These are phyloP conservation scores for Termitomyces sp. DNA, from an alignment of 768 basidiomycete species.

Conservation along the genomic window DNA sequence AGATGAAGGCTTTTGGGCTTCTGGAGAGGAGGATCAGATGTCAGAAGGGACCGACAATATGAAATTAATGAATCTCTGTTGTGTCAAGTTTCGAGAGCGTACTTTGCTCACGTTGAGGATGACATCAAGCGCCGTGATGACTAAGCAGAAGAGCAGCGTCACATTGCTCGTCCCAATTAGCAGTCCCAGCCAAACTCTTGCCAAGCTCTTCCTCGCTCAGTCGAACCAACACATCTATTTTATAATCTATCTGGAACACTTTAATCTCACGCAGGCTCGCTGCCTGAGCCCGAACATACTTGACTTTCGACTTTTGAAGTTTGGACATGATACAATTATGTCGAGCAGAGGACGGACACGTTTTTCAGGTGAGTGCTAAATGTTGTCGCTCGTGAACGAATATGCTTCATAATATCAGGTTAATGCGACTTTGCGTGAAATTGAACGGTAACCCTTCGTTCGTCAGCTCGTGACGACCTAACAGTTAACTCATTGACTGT, in stretches of 20 bases:
- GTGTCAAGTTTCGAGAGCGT: too few species aligned
- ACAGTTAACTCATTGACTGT: neutral
- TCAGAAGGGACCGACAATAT: too few species aligned
- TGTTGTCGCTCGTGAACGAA: neutral
- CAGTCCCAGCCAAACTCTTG: neutral
- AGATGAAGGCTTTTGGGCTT: too few species aligned
- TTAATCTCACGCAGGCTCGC: neutral
- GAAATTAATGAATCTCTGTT: too few species aligned
- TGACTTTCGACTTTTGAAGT: neutral
- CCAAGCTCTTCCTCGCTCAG: neutral
- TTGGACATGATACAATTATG: conserved; percentile 55
- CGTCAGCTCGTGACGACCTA: conserved; percentile 3
- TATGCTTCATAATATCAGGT: conserved; percentile 30
- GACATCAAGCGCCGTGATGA: neutral
- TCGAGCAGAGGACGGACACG: conserved; percentile 58
- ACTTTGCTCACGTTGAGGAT: too few species aligned
- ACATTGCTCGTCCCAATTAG: neutral
- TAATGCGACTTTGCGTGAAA: conserved; percentile 65
- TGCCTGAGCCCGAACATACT: neutral
- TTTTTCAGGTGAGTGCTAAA: conserved; percentile 43
- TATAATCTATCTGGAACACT: neutral
- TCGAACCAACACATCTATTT: neutral
- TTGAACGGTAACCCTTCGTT: conserved; percentile 54
- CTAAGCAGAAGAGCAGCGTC: neutral
- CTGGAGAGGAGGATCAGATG: too few species aligned